phyloP scores from a whole-genome alignment of 2,329 filamentous ascomycete species.

The Cadophora luteo-olivacea region DNA sequence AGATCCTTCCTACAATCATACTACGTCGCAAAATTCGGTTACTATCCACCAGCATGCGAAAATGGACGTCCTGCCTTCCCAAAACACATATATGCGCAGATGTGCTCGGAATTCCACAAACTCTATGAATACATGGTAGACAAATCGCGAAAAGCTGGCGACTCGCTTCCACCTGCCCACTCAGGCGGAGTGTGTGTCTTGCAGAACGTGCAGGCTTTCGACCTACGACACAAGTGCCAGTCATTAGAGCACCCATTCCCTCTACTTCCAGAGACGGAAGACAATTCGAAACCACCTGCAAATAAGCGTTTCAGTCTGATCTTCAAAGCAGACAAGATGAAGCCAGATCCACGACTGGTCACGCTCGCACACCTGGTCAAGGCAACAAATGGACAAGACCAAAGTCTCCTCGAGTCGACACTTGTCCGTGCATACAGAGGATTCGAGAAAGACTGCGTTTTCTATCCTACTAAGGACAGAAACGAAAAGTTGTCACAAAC shows the following conservation, averaged over 20 bases:
- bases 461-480: conserved; percentile 60
- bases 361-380: conserved; percentile 58
- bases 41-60: conserved; percentile 68
- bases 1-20: conserved; percentile 70
- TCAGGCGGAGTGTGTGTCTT: conserved; percentile 74
- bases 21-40: conserved; percentile 72
- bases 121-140: conserved; percentile 78
- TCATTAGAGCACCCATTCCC: conserved; percentile 71
- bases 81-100: conserved; percentile 61
- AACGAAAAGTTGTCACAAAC: conserved; percentile 61
- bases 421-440: conserved; percentile 72
- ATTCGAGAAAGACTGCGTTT: conserved; percentile 69
- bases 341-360: conserved; percentile 55
- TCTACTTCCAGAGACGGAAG: conserved; percentile 58
- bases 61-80: conserved; percentile 57
- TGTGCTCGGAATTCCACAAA: conserved; percentile 73
- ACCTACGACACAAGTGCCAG: conserved; percentile 63
- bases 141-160: conserved; percentile 54
- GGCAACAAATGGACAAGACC: conserved; percentile 54
- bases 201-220: conserved; percentile 72
- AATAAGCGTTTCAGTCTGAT: conserved; percentile 40
- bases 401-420: conserved; percentile 47
- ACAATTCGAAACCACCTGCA: conserved; percentile 39
- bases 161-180: conserved; percentile 56
- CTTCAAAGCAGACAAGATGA: conserved; percentile 47